Evolutionary conservation across 2,329 filamentous ascomycete genomes (phyloP), one percentile per base, ranked within the genome.

Genomic region (Penicillium sp.): DNA sequence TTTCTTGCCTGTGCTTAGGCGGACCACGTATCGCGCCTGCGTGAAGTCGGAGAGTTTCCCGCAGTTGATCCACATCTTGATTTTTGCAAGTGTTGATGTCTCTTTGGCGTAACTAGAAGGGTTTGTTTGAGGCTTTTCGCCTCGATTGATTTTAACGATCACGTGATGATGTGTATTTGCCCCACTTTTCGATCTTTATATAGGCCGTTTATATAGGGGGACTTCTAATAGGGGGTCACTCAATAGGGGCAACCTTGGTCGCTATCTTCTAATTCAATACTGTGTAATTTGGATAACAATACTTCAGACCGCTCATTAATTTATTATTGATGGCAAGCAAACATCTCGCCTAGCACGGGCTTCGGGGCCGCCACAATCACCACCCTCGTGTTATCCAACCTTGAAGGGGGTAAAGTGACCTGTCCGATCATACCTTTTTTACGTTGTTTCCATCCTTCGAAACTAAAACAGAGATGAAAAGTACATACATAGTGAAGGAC

Each of bases 1-100:
- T 31, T 72, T 71, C 59, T 74, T 75, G 44, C 67, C 69, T 53
- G 67, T 68, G 1, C 71, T 73, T 5, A 75, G 61, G 35, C 66
- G 65, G 39, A 74, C 60, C 43, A 73, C 66, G 59, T 75, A 72
- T 35, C 72, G 67, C 7, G 72, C 60, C 38, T 72, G 64, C 6
- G 60, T 64, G 26, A 75, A 65, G 24, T 62, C 61, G 4, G 64
- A 55, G 6, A 72, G 56, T 17, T 49, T 50, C 2, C 64, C 65
- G 34, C 65, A 64, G 9, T 56, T 57, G 32, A 67, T 54, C 46
- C 52, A 49, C 58, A 61, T 61, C n/a, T 29, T 53, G 42, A 49
- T 33, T 13, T 29, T 44, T 21, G 46, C 35, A 21, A 37, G 24
- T 6, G 24, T 15, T 35, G 31, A 15, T 12, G 26, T 12, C 13